Evolutionary conservation across 2,329 filamentous ascomycete genomes (phyloP), one percentile per base, ranked within the genome.

Genomic region (Exophiala sp.): DNA sequence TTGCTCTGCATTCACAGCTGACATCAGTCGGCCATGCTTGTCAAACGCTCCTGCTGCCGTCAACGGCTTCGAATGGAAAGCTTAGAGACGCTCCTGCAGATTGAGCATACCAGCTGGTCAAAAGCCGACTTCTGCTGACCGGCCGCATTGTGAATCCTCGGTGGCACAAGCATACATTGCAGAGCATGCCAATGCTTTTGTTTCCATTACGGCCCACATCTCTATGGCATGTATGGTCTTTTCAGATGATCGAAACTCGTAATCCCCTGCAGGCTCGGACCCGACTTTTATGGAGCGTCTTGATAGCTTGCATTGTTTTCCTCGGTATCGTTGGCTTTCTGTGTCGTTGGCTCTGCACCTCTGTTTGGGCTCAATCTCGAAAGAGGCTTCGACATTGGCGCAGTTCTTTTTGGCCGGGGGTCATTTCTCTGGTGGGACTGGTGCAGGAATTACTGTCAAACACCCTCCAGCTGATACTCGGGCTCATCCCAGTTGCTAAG

Each of bases 11-110:
- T n/a, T n/a, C n/a, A n/a, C n/a, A n/a, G n/a, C n/a, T n/a, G n/a
- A n/a, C n/a, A n/a, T n/a, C n/a, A n/a, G 9, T 11, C 21, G 34
- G 19, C 21, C 34, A 38, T 37, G 34, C 34, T 37, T 7, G 7
- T 19, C 6, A 16, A 16, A 18, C 18, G 59, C 43, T 23, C 63
- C 29, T 55, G 80, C 76, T 13, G 61, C 78, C 34, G 72, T 65
- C 40, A 62, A 62, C 37, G 53, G 63, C 30, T 57, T 63, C 23
- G 67, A 50, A 39, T 61, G 52, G 61, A 47, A 48, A 52, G 41
- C 43, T 37, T 34, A 29, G 42, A 34, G 40, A 46, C 43, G 44
- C 44, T 48, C 41, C 44, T 52, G 37, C 49, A 9, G 29, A 19
- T 2, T 19, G 3, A 16, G 14, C 10, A 13, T 10, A 22, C n/a